A percentile compares a stretch with the other conserved stretches of the same genome.
Evolutionary conservation across 257 asterid species (phyloP).

Genomic region (Fraxinus quadrangulata): DNA sequence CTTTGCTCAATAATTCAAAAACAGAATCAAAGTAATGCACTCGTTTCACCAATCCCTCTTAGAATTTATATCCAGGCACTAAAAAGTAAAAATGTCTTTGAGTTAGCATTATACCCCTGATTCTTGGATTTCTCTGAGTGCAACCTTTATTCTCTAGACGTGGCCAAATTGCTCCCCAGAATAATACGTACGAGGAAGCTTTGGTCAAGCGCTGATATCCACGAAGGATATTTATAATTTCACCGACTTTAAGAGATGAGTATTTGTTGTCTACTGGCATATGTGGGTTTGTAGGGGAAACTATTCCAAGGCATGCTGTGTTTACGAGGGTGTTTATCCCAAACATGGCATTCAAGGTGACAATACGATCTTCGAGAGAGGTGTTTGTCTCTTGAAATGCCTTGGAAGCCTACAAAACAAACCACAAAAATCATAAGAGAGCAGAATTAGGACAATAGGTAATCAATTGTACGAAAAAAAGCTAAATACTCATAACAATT

Average conservation of each 20-base stretch:
- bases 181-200: slow-evolving; percentile 64
- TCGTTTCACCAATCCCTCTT: slow-evolving; percentile 57
- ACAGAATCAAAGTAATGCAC: slow-evolving; percentile 65
- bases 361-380: slow-evolving; percentile 41
- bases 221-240: slow-evolving; percentile 56
- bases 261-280: slow-evolving; percentile 64
- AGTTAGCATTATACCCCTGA: slow-evolving; percentile 14
- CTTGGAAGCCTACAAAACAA: slow-evolving; percentile 45
- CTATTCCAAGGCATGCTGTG: slow-evolving; percentile 28
- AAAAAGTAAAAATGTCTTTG: slow-evolving; percentile 59
- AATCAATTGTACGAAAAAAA: background rate
- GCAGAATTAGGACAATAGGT: background rate
- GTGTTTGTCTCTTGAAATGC: slow-evolving; percentile 51
- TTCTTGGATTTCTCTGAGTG: slow-evolving; percentile 61
- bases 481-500: background rate
- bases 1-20: slow-evolving; percentile 62
- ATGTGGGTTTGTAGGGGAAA: slow-evolving; percentile 43
- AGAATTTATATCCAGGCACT: slow-evolving; percentile 61
- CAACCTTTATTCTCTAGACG: slow-evolving; percentile 79
- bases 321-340: slow-evolving; percentile 58
- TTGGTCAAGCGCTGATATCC: slow-evolving; percentile 65
- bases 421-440: background rate
- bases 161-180: slow-evolving; percentile 96
- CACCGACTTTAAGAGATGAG: slow-evolving; percentile 54
- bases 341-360: slow-evolving; percentile 56